phyloP scores from a whole-genome alignment of 2,329 filamentous ascomycete species.

The Fusarium floridanum region DNA sequence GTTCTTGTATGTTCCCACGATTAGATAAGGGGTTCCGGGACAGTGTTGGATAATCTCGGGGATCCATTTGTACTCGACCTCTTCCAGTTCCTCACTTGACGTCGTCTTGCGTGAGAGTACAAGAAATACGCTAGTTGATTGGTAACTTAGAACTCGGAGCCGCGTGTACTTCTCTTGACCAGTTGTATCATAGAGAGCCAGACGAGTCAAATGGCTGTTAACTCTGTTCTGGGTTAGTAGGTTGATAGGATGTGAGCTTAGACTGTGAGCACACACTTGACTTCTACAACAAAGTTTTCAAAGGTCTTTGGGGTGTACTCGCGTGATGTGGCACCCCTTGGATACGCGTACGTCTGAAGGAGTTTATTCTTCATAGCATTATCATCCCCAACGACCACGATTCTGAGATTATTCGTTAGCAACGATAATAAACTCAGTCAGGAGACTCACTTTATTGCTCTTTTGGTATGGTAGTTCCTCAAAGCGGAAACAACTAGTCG shows the following conservation, averaged over 20 bases:
- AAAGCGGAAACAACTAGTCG: neutral
- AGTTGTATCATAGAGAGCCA: conserved; percentile 2
- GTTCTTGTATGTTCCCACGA: conserved; percentile 6
- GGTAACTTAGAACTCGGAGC: neutral
- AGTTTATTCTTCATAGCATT: conserved; percentile 9
- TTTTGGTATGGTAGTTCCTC: neutral
- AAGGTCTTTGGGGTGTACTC: conserved; percentile 6
- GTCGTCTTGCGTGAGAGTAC: neutral
- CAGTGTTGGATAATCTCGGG: neutral
- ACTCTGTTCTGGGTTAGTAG: neutral
- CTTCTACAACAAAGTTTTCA: conserved; percentile 13
- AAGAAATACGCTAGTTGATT: neutral
- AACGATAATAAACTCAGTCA: too few species aligned
- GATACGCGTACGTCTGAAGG: conserved; percentile 7
- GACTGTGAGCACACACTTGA: conserved; percentile 1
- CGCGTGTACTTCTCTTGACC: neutral
- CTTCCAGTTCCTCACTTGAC: neutral
- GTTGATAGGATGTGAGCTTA: neutral
- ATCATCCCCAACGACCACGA: neutral
- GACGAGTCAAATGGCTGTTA: neutral
- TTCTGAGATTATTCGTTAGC: too few species aligned
- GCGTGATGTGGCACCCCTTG: neutral
- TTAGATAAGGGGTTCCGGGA: neutral
- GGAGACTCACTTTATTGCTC: neutral
- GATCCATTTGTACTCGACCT: conserved; percentile 4